Conservation (phyloP, 192 early-diverging fungal genomes). For the Rhizophagus prolifer region DNA sequence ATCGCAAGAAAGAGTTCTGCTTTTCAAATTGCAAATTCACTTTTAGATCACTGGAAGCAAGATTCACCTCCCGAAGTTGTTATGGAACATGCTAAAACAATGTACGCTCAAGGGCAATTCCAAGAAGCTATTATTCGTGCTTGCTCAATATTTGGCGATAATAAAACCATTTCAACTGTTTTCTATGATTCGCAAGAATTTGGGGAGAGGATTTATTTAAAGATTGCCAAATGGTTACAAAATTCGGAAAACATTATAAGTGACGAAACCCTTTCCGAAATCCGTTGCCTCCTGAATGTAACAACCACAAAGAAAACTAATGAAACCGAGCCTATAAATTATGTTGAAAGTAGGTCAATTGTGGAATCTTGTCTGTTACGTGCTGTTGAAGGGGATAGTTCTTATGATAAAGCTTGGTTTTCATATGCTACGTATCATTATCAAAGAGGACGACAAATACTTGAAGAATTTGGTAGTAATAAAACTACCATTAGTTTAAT, state of each 20-base stretch:
- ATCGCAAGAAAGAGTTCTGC: conserved; percentile 23
- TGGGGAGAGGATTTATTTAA: conserved; percentile 38
- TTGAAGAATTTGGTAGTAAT: conserved; percentile 46
- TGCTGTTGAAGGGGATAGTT: conserved; percentile 40
- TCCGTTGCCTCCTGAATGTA: background rate
- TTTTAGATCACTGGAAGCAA: conserved; percentile 10
- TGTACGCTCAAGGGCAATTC: background rate
- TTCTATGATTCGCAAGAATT: conserved; percentile 7
- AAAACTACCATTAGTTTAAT: conserved; percentile 25
- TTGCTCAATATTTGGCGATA: conserved; percentile 21
- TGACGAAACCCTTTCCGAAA: background rate
- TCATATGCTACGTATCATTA: conserved; percentile 58
- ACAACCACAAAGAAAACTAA: background rate
- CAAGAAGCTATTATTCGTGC: conserved; percentile 18
- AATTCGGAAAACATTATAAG: background rate
- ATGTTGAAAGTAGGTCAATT: background rate
- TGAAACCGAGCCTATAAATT: background rate
- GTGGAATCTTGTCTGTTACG: conserved; percentile 39
- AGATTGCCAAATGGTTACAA: conserved; percentile 45
- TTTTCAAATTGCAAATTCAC: background rate
- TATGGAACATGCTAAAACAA: conserved; percentile 24
- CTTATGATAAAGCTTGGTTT: conserved; percentile 61
- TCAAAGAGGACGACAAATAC: conserved; percentile 51
- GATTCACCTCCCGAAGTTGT: background rate
- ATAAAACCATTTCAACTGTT: conserved; percentile 17